Base-by-base conservation (phyloP, 2,329 filamentous ascomycete genomes). In the Colletotrichum lindemuthianum region DNA sequence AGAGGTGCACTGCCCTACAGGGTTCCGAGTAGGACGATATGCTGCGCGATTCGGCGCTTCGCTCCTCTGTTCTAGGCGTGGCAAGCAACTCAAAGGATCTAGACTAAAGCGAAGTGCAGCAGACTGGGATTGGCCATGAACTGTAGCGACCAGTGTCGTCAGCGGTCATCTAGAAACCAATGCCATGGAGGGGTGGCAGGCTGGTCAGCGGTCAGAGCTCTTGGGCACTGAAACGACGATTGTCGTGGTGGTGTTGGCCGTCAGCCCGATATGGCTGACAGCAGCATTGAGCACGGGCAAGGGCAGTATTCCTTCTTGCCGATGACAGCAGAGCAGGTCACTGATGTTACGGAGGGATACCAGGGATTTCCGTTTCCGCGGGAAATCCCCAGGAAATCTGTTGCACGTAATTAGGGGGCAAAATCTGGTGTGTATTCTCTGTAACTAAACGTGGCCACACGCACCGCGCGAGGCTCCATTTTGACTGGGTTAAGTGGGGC, bases 131-230 rank as follows among this genome's bases (percentile, higher is more conserved):
- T 48, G 34, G 39, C 58, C 51, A 57, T 48, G 40, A 12, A 39
- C 13, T 10, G 8, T 11, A 33, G 37, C 37, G 16, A 32, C 16
- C 8, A n/a, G 15, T 65, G 51, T 56, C 58, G 40, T 63, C 58
- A 52, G 58, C 57, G 5, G 37, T 9, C 44, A 7, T n/a, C 15
- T 16, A 12, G 41, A 60, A 49, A 15, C 6, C 10, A 45, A 47
- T 15, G 50, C 11, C n/a, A 24, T 45, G 33, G 45, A 45, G 39
- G 44, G 36, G 24, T 40, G 57, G 57, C 16, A 60, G 44, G 36
- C 61, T 60, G 50, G 50, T 24, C 33, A 56, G 50, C 47, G 58
- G 58, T 52, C 58, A 56, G 63, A 61, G 63, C 63, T 65, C 47
- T 61, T 8, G 15, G 4, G 13, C 40, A 16, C 58, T 65, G 63